Percentiles rank a stretch among this genome's conserved stretches.
Evolutionary conservation across 495 filamentous ascomycete genomes (phyloP).

Genomic region (Aspergillus indologenus): DNA sequence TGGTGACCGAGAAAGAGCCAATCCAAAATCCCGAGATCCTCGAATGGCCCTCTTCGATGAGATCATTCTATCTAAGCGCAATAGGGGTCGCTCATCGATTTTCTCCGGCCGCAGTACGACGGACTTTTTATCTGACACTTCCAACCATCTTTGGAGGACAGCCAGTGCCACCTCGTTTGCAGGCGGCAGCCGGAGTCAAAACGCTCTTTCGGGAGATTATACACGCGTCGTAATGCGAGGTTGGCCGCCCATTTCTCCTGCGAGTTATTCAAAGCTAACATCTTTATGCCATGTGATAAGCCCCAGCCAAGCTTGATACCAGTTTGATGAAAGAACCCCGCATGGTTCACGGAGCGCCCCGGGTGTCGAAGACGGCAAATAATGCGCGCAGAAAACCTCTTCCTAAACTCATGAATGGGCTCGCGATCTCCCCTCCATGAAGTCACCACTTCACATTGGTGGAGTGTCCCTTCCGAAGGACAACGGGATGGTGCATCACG

Average conservation of each 20-base stretch:
- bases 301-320: conserved; percentile 80
- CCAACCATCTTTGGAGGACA: conserved; percentile 90
- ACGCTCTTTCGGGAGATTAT: conserved; percentile 65
- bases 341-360: conserved; percentile 69
- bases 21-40: conserved; percentile 54
- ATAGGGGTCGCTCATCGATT: conserved; percentile 64
- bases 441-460: conserved; percentile 13
- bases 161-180: conserved; percentile 70
- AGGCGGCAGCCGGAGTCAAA: conserved; percentile 58
- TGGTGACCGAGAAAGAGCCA: conserved; percentile 71
- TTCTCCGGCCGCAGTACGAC: conserved; percentile 51
- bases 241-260: conserved; percentile 30
- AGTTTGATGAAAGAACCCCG: conserved; percentile 85
- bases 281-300: conserved; percentile 33
- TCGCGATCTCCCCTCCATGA: conserved; percentile 46
- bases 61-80: conserved; percentile 90
- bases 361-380: conserved; percentile 57
- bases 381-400: conserved; percentile 69
- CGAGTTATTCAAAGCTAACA: conserved; percentile 17
- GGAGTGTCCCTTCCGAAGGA: conserved; percentile 16
- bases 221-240: conserved; percentile 55
- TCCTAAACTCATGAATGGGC: conserved; percentile 62
- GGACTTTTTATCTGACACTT: conserved; percentile 77
- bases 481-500: conserved; percentile 12
- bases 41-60: conserved; percentile 88